These are phyloP conservation scores for Allium sativum DNA, from an alignment of 106 monocot genomes.

Conservation along the genomic window DNA sequence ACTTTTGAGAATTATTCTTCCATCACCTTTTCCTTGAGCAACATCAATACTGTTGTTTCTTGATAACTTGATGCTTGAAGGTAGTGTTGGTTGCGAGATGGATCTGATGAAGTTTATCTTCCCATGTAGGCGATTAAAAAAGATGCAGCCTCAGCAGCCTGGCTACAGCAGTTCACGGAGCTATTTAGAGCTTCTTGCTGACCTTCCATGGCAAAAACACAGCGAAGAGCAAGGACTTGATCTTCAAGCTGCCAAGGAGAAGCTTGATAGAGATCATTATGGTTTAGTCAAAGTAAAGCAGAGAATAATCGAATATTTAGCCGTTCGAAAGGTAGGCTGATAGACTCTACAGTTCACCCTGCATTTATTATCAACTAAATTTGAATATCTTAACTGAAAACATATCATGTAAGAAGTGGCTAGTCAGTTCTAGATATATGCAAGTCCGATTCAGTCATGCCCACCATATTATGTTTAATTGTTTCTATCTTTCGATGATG, in stretches of 20 bases:
- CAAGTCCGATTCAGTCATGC: too few relatives aligned
- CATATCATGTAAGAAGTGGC: not conserved
- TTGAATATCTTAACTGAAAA: not conserved
- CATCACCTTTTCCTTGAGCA: not conserved
- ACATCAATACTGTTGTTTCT: not conserved
- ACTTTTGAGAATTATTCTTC: not conserved
- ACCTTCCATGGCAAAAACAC: constrained; percentile 96
- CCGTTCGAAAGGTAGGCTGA: constrained; percentile 77
- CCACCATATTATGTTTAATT: too few relatives aligned
- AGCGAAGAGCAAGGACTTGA: constrained; percentile 89
- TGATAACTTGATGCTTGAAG: not conserved
- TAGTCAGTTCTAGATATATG: not conserved
- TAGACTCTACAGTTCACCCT: not conserved
- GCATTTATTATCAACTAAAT: too few relatives aligned
- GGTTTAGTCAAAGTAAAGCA: constrained; percentile 95
- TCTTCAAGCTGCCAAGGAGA: constrained; percentile 79
- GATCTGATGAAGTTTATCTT: constrained; percentile 15
- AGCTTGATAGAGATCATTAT: constrained; percentile 85
- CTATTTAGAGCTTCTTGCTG: constrained; percentile 90
- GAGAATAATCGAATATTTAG: constrained; percentile 94
- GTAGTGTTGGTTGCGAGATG: not conserved
- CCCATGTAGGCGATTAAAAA: constrained; percentile 43
- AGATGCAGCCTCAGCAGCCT: constrained; percentile 99
- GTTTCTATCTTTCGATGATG: too few relatives aligned
- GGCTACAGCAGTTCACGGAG: constrained; percentile 90